Percentiles rank a stretch among this genome's conserved stretches.
These are phyloP conservation scores for Yamadazyma songkhlaensis DNA, from an alignment of 1,139 yeast species.

Conservation along the genomic window DNA sequence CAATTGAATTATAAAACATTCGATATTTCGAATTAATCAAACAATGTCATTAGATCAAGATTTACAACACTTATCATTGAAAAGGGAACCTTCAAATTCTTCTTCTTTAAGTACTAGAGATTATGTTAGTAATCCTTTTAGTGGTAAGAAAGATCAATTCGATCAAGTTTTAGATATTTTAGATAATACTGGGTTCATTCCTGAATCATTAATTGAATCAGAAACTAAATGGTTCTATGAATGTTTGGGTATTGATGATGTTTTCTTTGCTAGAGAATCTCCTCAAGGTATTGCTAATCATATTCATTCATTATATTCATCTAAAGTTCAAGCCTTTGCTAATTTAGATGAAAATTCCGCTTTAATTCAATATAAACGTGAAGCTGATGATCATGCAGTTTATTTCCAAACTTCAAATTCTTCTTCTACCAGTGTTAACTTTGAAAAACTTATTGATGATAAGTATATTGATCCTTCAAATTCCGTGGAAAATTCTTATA, in stretches of 20 bases:
- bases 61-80: constrained; percentile 23
- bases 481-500: constrained; percentile 46
- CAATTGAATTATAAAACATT: no score
- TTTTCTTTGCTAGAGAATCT: constrained; percentile 84
- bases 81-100: constrained; percentile 26
- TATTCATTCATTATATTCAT: constrained; percentile 83
- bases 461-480: constrained; percentile 63
- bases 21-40: background rate
- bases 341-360: constrained; percentile 43
- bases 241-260: constrained; percentile 84
- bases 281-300: constrained; percentile 80
- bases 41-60: constrained; percentile 20
- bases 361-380: constrained; percentile 70
- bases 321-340: constrained; percentile 85
- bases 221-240: constrained; percentile 92
- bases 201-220: constrained; percentile 77
- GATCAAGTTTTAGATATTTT: constrained; percentile 79
- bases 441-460: constrained; percentile 75
- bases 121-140: constrained; percentile 71
- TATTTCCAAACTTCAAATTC: constrained; percentile 68
- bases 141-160: constrained; percentile 78
- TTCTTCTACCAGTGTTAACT: constrained; percentile 20
- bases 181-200: constrained; percentile 85
- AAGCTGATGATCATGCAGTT: constrained; percentile 84
- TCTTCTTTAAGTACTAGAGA: constrained; percentile 41